Evolutionary conservation across 73 alveolate species (phyloP).

Genomic region (Paramecium sonneborni): DNA sequence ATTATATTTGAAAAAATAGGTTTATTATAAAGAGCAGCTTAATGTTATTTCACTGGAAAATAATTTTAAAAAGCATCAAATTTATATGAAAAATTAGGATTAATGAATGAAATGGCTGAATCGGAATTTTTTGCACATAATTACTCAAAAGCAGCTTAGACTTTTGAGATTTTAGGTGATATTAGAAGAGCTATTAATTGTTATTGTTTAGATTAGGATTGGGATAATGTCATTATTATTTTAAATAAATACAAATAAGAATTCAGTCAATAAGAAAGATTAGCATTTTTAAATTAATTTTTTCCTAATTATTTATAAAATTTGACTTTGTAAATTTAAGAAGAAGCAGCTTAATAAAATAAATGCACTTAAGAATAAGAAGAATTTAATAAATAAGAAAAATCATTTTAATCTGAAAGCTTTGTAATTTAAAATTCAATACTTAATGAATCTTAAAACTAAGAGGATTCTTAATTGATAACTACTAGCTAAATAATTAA

Average conservation of each 20-base stretch:
- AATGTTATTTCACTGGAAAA: constrained; percentile 79
- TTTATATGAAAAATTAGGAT: constrained; percentile 62
- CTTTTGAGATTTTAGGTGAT: constrained; percentile 50
- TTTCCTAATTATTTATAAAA: constrained; percentile 79
- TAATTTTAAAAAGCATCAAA: constrained; percentile 73
- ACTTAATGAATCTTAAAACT: constrained; percentile 43
- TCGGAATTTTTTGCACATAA: constrained; percentile 58
- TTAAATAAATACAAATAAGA: constrained; percentile 70
- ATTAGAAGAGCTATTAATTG: constrained; percentile 63
- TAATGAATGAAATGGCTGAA: constrained; percentile 81
- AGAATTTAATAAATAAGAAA: constrained; percentile 66
- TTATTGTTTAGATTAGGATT: background rate
- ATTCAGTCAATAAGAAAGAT: constrained; percentile 72
- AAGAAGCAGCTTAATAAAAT: background rate
- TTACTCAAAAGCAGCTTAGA: constrained; percentile 62
- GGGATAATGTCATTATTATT: constrained; percentile 69
- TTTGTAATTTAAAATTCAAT: constrained; percentile 46
- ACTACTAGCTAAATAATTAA: background rate
- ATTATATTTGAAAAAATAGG: constrained; percentile 62
- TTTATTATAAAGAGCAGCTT: constrained; percentile 76
- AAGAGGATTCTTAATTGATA: background rate
- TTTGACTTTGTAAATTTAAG: constrained; percentile 1
- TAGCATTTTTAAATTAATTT: constrained; percentile 68
- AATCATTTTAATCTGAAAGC: constrained; percentile 41
- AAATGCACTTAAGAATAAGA: constrained; percentile 16